These are phyloP conservation scores for Neonectria sp. DNA, from an alignment of 2,329 filamentous ascomycete species.

Conservation along the genomic window DNA sequence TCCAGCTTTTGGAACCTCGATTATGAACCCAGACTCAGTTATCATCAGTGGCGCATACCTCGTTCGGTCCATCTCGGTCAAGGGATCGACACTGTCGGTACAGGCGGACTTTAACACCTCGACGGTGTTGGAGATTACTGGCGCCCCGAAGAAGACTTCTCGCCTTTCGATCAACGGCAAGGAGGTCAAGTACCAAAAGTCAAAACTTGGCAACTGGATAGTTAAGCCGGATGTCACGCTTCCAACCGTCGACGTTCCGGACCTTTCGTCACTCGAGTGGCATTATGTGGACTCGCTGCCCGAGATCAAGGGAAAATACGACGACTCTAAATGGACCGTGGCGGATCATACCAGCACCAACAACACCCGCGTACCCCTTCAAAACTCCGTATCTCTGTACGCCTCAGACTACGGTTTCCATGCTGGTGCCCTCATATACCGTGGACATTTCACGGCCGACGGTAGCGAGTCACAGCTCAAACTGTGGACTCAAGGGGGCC, in stretches of 20 bases:
- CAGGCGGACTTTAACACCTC: constrained; percentile 82
- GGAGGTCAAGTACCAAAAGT: constrained; percentile 53
- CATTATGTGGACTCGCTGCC: constrained; percentile 80
- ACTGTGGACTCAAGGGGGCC: constrained; percentile 76
- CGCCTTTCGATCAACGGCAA: constrained; percentile 61
- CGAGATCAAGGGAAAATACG: constrained; percentile 74
- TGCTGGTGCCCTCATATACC: constrained; percentile 77
- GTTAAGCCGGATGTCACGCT: constrained; percentile 65
- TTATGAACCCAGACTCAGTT: constrained; percentile 49
- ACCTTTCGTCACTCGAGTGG: constrained; percentile 74
- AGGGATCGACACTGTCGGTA: constrained; percentile 71
- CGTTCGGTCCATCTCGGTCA: constrained; percentile 70
- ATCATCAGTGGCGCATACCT: constrained; percentile 77
- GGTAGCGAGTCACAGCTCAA: constrained; percentile 72
- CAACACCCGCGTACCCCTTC: constrained; percentile 70
- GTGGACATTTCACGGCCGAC: constrained; percentile 77
- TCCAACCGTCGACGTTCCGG: constrained; percentile 67
- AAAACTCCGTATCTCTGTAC: constrained; percentile 78
- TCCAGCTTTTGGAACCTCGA: constrained; percentile 52
- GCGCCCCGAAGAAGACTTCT: constrained; percentile 66
- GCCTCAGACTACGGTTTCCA: constrained; percentile 82
- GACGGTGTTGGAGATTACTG: constrained; percentile 77
- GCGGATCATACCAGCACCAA: constrained; percentile 72
- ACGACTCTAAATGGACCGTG: constrained; percentile 77
- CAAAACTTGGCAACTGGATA: constrained; percentile 64